Conservation (phyloP, 2,329 filamentous ascomycete genomes). For the Botrytis byssoidea region DNA sequence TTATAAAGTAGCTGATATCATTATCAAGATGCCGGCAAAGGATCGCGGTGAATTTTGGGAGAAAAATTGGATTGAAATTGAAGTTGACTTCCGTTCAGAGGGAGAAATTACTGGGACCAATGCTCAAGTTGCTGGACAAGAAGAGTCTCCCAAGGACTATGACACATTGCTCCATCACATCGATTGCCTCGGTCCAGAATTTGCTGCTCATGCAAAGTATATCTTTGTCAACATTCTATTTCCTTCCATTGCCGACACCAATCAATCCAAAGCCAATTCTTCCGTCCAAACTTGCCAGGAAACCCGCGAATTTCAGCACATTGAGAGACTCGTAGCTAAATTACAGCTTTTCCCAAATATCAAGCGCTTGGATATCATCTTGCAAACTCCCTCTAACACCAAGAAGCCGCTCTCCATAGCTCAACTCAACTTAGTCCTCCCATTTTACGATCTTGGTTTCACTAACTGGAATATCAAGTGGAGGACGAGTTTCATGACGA, state of each 20-base stretch:
- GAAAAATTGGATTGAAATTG: conserved; percentile 27
- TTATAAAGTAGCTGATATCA: conserved; percentile 14
- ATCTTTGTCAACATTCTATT: conserved; percentile 28
- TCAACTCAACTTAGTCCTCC: conserved; percentile 30
- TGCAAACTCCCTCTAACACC: conserved; percentile 11
- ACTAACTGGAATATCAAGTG: conserved; percentile 30
- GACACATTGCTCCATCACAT: conserved; percentile 24
- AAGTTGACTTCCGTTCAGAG: conserved; percentile 20
- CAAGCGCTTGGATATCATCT: conserved; percentile 9
- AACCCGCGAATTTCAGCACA: conserved; percentile 5
- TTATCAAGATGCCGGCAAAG: conserved; percentile 10
- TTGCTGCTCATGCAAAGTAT: conserved; percentile 20
- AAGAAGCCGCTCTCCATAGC: conserved; percentile 20
- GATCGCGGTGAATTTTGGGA: conserved; percentile 25
- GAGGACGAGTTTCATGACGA: conserved; percentile 24
- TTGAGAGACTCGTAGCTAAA: conserved; percentile 16
- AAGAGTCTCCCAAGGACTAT: not conserved
- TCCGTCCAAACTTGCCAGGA: not conserved
- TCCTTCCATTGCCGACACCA: not conserved
- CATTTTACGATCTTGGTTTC: conserved; percentile 34
- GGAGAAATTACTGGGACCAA: not conserved
- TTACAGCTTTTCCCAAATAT: not conserved
- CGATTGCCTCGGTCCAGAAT: conserved; percentile 24
- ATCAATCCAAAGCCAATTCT: not conserved
- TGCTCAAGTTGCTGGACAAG: not conserved